phyloP scores from a whole-genome alignment of 495 filamentous ascomycete species.

The Tirmania nivea region DNA sequence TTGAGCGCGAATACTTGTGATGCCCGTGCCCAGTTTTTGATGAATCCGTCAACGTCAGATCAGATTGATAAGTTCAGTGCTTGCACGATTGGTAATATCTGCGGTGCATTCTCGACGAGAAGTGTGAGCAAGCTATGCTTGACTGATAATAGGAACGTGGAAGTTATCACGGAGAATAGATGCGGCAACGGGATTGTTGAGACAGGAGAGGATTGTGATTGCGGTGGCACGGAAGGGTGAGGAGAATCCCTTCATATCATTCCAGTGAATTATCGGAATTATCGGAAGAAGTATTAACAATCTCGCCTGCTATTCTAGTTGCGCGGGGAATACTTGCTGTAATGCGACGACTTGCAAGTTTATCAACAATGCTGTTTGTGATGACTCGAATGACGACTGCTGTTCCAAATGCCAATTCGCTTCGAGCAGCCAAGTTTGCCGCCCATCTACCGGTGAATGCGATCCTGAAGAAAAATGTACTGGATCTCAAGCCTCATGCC shows the following conservation, averaged over 20 bases:
- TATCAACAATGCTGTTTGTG: constrained; percentile 51
- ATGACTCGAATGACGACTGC: constrained; percentile 38
- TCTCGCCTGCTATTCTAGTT: neutral
- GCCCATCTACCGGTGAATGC: constrained; percentile 52
- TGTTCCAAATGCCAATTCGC: constrained; percentile 57
- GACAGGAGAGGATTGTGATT: constrained; percentile 84
- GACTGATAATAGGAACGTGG: constrained; percentile 57
- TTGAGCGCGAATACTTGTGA: constrained; percentile 46
- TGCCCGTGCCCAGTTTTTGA: constrained; percentile 60
- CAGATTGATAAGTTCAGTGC: constrained; percentile 60
- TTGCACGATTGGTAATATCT: constrained; percentile 85
- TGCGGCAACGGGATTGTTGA: constrained; percentile 98
- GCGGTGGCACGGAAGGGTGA: constrained; percentile 49
- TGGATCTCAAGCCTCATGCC: constrained; percentile 52
- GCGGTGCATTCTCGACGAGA: constrained; percentile 65
- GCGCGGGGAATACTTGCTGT: constrained; percentile 60
- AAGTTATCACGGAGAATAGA: constrained; percentile 64
- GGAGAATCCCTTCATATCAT: neutral
- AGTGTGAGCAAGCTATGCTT: constrained; percentile 59
- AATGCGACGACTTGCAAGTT: constrained; percentile 78
- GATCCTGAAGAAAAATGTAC: constrained; percentile 68
- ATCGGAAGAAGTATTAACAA: too few species aligned
- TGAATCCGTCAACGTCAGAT: constrained; percentile 71
- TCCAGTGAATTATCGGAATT: too few species aligned
- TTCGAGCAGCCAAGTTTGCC: constrained; percentile 46